Evolutionary conservation across 768 basidiomycete species (phyloP), one percentile per base, ranked within the genome.

Genomic region (Trametopsis cervina): DNA sequence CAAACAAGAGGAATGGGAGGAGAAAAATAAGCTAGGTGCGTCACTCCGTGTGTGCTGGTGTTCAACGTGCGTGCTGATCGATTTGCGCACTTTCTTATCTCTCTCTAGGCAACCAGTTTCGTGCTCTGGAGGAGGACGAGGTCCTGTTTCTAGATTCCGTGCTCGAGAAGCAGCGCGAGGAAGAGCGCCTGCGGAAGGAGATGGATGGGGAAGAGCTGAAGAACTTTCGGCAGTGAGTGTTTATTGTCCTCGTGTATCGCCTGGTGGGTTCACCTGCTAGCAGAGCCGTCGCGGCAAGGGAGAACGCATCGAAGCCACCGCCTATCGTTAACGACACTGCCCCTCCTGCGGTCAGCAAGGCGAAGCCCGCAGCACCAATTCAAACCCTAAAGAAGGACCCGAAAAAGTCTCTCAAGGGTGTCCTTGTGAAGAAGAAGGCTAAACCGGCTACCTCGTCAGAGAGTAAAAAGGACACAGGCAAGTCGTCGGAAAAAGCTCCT

Each of bases 1-100:
- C 54, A 90, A 91, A 64, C 88, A 92, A 67, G 89, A 92, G 64
- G 87, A 92, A 78, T 92, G 88, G 86, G 89, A 92, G 61, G 86
- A 89, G 63, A 86, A 86, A 62, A 88, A 80, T 51, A 90, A 89
- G 63, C 77, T 92, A 66, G 74, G 66, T 67, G 48, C 21, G 60
- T 51, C n/a, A 15, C 22, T 35, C 21, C 17, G 13, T 24, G 36
- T 35, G 25, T 44, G 42, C 13, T 29, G 13, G 2, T 9, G 18
- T 20, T 40, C 21, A 33, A 27, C 42, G 25, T 43, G 25, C 25
- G 42, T 23, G 13, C 25, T 15, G 40, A 35, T 26, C 24, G 39
- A 20, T 24, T 26, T 40, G 37, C 24, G n/a, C 38, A 41, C 41
- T 29, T 17, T 17, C 33, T 35, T 35, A 35, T 17, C 33, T 41